A percentile compares a stretch with the other conserved stretches of the same genome.
Conservation (phyloP, 108 stramenopile genomes). For the Conticribra guillardii region DNA sequence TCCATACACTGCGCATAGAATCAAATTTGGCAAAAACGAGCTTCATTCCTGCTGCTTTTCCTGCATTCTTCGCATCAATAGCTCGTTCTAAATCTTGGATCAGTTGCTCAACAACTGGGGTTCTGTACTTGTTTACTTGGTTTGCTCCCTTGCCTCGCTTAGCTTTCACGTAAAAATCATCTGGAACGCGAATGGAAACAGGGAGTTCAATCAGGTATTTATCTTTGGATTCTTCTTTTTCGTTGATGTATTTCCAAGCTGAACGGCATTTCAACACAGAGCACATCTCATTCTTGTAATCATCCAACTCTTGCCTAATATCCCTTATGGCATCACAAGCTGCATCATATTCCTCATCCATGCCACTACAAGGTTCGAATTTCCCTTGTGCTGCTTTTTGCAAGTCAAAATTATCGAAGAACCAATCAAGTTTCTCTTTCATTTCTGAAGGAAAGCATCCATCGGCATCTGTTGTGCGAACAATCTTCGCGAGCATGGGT, state of each 20-base stretch:
- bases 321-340: slow-evolving; percentile 81
- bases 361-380: slow-evolving; percentile 90
- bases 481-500: slow-evolving; percentile 75
- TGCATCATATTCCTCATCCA: slow-evolving; percentile 90
- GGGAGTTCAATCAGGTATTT: slow-evolving; percentile 94
- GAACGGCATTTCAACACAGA: slow-evolving; percentile 50
- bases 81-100: slow-evolving; percentile 87
- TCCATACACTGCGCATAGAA: slow-evolving; percentile 83
- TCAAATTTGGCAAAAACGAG: slow-evolving; percentile 96
- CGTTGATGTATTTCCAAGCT: slow-evolving; percentile 85
- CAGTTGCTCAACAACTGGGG: slow-evolving; percentile 71
- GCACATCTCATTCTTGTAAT: slow-evolving; percentile 86
- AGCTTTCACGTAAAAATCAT: slow-evolving; percentile 82
- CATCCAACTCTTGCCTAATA: slow-evolving; percentile 78
- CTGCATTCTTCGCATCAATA: slow-evolving; percentile 77
- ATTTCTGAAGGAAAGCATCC: slow-evolving; percentile 89
- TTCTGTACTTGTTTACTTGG: slow-evolving; percentile 92
- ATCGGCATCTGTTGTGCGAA: slow-evolving; percentile 69
- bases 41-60: slow-evolving; percentile 90
- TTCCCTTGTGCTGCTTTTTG: slow-evolving; percentile 81
- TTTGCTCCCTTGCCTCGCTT: slow-evolving; percentile 86
- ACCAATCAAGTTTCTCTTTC: slow-evolving; percentile 83
- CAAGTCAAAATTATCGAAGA: slow-evolving; percentile 93
- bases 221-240: slow-evolving; percentile 92
- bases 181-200: slow-evolving; percentile 82